These are phyloP conservation scores for Panicum virgatum DNA, from an alignment of 202 grass and related monocot species.

Conservation along the genomic window DNA sequence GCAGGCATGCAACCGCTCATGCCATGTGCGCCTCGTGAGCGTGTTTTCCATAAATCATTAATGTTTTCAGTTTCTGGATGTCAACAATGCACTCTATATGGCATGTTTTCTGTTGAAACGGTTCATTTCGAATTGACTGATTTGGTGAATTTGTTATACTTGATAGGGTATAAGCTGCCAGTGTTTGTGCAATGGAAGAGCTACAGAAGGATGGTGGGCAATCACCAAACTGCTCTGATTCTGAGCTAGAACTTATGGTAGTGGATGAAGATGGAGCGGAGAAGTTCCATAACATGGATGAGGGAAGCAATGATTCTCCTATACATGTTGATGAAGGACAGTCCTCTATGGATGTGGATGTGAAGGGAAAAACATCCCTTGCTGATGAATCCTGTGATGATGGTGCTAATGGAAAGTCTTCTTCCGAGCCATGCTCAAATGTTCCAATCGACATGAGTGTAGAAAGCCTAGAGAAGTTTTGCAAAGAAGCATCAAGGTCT, in stretches of 20 bases:
- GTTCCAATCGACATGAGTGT: conserved; percentile 51
- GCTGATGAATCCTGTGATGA: conserved; percentile 17
- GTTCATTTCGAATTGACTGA: conserved; percentile 1
- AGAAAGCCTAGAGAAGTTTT: conserved; percentile 69
- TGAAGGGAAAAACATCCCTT: conserved; percentile 30
- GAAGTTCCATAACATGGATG: conserved; percentile 24
- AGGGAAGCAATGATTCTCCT: conserved; percentile 24
- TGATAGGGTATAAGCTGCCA: conserved; percentile 31
- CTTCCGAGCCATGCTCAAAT: conserved; percentile 27
- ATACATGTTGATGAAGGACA: conserved; percentile 35
- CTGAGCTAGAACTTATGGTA: conserved; percentile 41
- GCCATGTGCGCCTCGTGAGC: no score
- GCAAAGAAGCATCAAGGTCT: conserved; percentile 67
- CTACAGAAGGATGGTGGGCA: conserved; percentile 19
- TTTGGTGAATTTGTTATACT: conserved; percentile 13
- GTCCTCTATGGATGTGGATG: conserved; percentile 39
- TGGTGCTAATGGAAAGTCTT: conserved; percentile 37
- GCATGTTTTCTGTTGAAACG: conserved; percentile 16
- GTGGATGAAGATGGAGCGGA: conserved; percentile 30
- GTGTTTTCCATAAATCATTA: not conserved
- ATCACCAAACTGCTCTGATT: conserved; percentile 30
- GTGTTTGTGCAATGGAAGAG: conserved; percentile 40
- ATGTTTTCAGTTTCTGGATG: not conserved
- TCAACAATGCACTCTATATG: not conserved
- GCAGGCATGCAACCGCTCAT: not conserved